Conservation (phyloP, 2,329 filamentous ascomycete species). For the Tolypocladium ovalisporum region DNA sequence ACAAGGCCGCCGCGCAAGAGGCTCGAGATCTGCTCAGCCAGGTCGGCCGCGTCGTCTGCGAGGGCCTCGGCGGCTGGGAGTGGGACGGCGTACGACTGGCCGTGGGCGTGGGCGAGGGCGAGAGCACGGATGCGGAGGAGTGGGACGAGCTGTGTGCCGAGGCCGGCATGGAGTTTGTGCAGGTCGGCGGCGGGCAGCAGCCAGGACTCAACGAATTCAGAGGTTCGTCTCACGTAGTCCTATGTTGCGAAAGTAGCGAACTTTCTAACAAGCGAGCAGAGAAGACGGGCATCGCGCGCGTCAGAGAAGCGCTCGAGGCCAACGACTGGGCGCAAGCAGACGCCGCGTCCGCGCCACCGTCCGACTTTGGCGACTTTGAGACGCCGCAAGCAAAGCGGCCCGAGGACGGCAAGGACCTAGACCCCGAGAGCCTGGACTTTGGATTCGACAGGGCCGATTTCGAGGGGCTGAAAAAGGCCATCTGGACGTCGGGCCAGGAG, state of each 20-base stretch:
- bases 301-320: constrained; percentile 50
- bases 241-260: neutral
- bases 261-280: constrained; percentile 25
- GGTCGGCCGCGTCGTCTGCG: constrained; percentile 42
- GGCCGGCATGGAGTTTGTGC: constrained; percentile 52
- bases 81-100: constrained; percentile 57
- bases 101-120: constrained; percentile 41
- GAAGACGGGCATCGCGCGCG: constrained; percentile 45
- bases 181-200: constrained; percentile 29
- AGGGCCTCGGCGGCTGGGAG: constrained; percentile 47
- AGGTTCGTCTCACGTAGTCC: constrained; percentile 23
- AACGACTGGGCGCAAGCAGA: constrained; percentile 48
- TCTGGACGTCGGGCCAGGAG: constrained; percentile 30
- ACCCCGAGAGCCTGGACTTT: constrained; percentile 39
- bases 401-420: constrained; percentile 22
- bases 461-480: constrained; percentile 38
- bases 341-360: neutral
- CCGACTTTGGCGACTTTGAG: constrained; percentile 11
- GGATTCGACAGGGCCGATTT: constrained; percentile 42
- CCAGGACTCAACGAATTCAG: constrained; percentile 45
- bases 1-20: constrained; percentile 17
- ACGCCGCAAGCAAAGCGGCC: constrained; percentile 17
- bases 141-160: constrained; percentile 52
- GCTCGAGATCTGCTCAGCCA: constrained; percentile 34
- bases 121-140: constrained; percentile 35